These are phyloP conservation scores for Lactarius evosmus DNA, from an alignment of 768 basidiomycete species.

Conservation along the genomic window DNA sequence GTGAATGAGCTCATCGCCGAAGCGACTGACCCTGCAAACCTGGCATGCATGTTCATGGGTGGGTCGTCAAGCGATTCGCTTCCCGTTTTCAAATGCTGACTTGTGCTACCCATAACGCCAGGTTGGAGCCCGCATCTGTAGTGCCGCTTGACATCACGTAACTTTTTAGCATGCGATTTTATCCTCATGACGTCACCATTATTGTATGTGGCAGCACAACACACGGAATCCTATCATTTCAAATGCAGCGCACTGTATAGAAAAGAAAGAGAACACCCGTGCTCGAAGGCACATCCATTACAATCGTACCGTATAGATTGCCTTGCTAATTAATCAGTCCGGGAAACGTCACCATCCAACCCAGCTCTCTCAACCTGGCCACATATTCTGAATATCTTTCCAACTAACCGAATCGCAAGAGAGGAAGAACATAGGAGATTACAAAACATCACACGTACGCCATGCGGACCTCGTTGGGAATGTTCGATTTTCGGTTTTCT, in stretches of 20 bases:
- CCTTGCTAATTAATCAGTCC: constrained; percentile 12
- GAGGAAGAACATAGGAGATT: constrained; percentile 8
- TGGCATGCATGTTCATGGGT: constrained; percentile 80
- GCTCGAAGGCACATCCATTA: constrained; percentile 18
- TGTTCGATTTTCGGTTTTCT: constrained; percentile 18
- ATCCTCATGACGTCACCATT: background rate
- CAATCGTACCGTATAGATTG: constrained; percentile 25
- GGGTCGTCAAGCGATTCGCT: constrained; percentile 30
- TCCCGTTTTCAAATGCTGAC: constrained; percentile 3
- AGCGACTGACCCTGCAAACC: constrained; percentile 73
- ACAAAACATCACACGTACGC: constrained; percentile 17
- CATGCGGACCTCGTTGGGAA: constrained; percentile 8
- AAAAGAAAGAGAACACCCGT: background rate
- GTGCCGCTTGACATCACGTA: background rate
- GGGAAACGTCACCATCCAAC: background rate
- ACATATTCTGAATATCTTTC: constrained; percentile 4
- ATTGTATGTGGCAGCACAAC: background rate
- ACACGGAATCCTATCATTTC: background rate
- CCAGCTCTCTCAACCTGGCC: constrained; percentile 9
- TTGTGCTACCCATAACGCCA: constrained; percentile 25
- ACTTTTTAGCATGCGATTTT: background rate
- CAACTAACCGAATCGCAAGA: constrained; percentile 13
- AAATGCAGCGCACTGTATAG: background rate
- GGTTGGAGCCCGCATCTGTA: constrained; percentile 45
- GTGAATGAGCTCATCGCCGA: constrained; percentile 91